A percentile compares a stretch with the other conserved stretches of the same genome.
phyloP scores from a whole-genome alignment of 108 stramenopile species.

The Cyclotella choctawhatcheeana region DNA sequence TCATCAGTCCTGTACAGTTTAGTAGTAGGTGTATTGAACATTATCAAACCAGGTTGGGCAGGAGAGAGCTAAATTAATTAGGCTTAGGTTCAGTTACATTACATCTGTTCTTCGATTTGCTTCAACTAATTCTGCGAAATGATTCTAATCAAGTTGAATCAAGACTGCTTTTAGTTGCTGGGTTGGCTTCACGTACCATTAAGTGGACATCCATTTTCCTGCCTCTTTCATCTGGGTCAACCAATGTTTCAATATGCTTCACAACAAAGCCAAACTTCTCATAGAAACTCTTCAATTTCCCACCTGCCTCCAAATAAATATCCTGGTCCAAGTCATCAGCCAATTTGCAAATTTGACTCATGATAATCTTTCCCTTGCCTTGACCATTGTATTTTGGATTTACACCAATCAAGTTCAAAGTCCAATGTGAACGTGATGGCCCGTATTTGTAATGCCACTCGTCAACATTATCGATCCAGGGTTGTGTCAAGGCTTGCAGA shows the following conservation, averaged over 20 bases:
- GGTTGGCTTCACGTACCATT: not conserved
- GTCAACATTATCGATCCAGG: not conserved
- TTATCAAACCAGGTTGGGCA: conserved; percentile 74
- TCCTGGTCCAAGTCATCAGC: conserved; percentile 2
- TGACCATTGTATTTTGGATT: conserved; percentile 6
- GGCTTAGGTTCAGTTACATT: not conserved
- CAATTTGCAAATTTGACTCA: not conserved
- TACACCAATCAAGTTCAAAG: not conserved
- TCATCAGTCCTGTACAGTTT: conserved; percentile 76
- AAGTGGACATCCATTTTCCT: not conserved
- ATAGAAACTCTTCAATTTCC: conserved; percentile 3
- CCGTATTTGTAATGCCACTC: conserved; percentile 7
- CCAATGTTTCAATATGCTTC: not conserved
- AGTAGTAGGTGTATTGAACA: conserved; percentile 75
- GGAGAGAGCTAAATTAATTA: conserved; percentile 54
- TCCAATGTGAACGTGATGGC: not conserved
- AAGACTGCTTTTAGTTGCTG: too few relatives aligned
- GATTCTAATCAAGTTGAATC: too few relatives aligned
- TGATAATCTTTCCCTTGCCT: conserved; percentile 4
- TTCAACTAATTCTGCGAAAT: too few relatives aligned
- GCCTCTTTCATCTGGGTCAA: not conserved
- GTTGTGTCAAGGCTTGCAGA: not conserved
- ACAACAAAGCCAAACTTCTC: conserved; percentile 6
- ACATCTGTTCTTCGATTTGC: too few relatives aligned
- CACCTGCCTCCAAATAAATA: conserved; percentile 4